A percentile compares a stretch with the other conserved stretches of the same genome.
These are phyloP conservation scores for Lachnellula subtilissima DNA, from an alignment of 2,329 filamentous ascomycete species.

Conservation along the genomic window DNA sequence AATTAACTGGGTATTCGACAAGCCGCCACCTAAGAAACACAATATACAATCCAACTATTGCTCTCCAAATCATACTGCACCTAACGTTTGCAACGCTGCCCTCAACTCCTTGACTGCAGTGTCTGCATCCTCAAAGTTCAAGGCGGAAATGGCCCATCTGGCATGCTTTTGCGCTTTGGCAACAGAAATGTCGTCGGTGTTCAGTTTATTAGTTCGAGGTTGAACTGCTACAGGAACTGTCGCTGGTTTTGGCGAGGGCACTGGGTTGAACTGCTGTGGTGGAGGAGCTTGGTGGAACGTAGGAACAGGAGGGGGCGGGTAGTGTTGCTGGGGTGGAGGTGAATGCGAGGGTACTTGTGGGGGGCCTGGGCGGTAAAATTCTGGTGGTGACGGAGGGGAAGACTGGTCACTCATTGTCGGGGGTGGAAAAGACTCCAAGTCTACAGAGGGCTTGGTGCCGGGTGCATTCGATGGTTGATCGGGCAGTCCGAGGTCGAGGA, in stretches of 20 bases:
- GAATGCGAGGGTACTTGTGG: slow-evolving; percentile 27
- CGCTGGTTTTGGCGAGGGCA: slow-evolving; percentile 23
- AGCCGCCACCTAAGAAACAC: neutral
- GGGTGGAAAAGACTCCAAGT: slow-evolving; percentile 32
- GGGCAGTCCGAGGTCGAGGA: slow-evolving; percentile 23
- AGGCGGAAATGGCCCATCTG: slow-evolving; percentile 90
- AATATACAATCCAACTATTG: neutral
- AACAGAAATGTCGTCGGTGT: slow-evolving; percentile 65
- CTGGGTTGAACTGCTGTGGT: slow-evolving; percentile 2
- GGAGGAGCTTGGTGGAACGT: slow-evolving; percentile 13
- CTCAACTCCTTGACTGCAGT: slow-evolving; percentile 84
- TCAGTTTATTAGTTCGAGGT: slow-evolving; percentile 37
- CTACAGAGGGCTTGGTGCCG: slow-evolving; percentile 17
- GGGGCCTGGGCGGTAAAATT: slow-evolving; percentile 31
- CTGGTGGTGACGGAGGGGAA: slow-evolving; percentile 25
- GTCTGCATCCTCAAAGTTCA: slow-evolving; percentile 92
- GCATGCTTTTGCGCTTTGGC: slow-evolving; percentile 88
- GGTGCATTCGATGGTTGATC: slow-evolving; percentile 24
- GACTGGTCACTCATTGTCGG: slow-evolving; percentile 22
- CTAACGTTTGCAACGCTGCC: slow-evolving; percentile 54
- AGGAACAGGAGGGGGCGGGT: neutral
- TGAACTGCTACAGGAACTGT: slow-evolving; percentile 21
- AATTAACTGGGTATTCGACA: slow-evolving; percentile 4
- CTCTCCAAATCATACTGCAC: slow-evolving; percentile 20
- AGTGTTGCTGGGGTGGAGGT: slow-evolving; percentile 14